Base-by-base conservation (phyloP, 2,329 filamentous ascomycete species). In the Calonectria montana region DNA sequence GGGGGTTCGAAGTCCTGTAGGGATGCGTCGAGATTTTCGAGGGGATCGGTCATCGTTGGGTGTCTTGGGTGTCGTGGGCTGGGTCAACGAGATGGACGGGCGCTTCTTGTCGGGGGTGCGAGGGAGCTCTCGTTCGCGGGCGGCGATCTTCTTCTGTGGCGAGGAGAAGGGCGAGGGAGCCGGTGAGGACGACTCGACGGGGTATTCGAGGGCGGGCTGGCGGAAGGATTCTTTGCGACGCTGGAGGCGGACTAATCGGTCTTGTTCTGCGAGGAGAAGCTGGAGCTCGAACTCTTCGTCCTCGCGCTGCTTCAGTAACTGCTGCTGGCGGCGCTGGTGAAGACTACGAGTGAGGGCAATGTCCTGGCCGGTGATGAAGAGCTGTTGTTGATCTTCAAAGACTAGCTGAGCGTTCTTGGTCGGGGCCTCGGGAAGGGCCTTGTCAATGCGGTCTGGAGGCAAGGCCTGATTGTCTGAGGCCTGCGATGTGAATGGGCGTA, bases 1-100 rank as follows among this genome's bases (percentile, higher is more conserved):
- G 86, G 87, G 78, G 84, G 86, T 79, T 87, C 88, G 87, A 87
- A 88, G 78, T 89, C 88, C 84, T 85, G 87, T 79, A 89, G 84
- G 71, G 87, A 90, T 77, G 80, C 87, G 85, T 89, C 88, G 80
- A 87, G 84, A 67, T 77, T 81, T 78, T 86, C 84, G 76, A 82
- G 80, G 69, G 73, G 83, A 78, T 84, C 82, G 80, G 73, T 79
- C 79, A 77, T 82, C 65, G 61, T 73, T 35, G 9, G 73, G 57
- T 73, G 67, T 55, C 69, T 73, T 35, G 9, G 73, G 57, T 73
- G 67, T 55, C 68, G 61, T 48, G 41, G 41, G 41, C 53, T 57
- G 53, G 31, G 29, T 13, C 23, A 25, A n/a, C 53, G 53, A 57
- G 50, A 37, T 21, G 12, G 31, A 23, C 21, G 53, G 7, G 53